Percentiles rank a stretch among this genome's conserved stretches.
Evolutionary conservation across 139 green algal genomes (phyloP).

Genomic region (Chlamydomonas sp.): DNA sequence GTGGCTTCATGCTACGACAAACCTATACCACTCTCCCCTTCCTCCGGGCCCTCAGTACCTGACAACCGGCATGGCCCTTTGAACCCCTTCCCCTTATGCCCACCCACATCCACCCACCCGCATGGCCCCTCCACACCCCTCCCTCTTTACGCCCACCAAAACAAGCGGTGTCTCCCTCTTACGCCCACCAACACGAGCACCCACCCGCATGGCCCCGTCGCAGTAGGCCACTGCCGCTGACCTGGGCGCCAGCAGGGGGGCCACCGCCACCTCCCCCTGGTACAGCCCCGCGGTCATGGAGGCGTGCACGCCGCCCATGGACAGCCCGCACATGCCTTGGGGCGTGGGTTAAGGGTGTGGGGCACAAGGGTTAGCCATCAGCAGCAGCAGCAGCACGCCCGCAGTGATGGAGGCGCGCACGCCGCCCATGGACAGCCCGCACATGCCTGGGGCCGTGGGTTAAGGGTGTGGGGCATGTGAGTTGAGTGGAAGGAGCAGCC

Average conservation of each 20-base stretch:
- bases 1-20: too few relatives aligned
- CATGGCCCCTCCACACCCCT: too few relatives aligned
- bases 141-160: too few relatives aligned
- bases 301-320: constrained; percentile 92
- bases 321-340: constrained; percentile 80
- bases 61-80: too few relatives aligned
- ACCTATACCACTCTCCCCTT: too few relatives aligned
- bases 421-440: constrained; percentile 89
- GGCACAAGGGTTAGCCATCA: too few relatives aligned
- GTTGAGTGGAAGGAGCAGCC: too few relatives aligned
- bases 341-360: background rate
- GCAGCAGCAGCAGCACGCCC: constrained; percentile 39
- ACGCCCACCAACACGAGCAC: background rate
- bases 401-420: constrained; percentile 89
- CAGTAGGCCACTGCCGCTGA: constrained; percentile 82
- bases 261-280: constrained; percentile 66
- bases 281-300: constrained; percentile 83
- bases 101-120: constrained; percentile 2
- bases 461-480: too few relatives aligned
- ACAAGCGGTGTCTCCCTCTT: too few relatives aligned
- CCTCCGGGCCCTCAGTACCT: too few relatives aligned
- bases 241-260: constrained; percentile 81
- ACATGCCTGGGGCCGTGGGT: constrained; percentile 61
- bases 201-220: constrained; percentile 71
- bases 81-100: too few relatives aligned